Evolutionary conservation across 139 green algal genomes (phyloP), one percentile per base, ranked within the genome.

Genomic region (Trebouxia sp.): DNA sequence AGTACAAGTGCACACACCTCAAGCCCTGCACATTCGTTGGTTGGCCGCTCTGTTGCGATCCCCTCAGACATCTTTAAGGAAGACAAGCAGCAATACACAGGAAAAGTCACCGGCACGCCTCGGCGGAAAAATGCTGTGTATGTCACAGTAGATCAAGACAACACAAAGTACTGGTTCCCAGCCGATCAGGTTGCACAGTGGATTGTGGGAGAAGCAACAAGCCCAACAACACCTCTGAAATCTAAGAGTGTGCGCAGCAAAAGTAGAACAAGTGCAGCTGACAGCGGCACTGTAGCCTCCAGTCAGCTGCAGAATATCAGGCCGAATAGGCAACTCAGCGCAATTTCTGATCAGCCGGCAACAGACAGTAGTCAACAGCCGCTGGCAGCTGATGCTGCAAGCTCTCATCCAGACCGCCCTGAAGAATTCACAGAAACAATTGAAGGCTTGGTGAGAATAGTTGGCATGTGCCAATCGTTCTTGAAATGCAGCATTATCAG

Each of bases 91-190:
- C 62, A 45, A 15, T 72, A 72, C 32, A 72, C 62, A 14, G 62
- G 62, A 17, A 72, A 72, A 15, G 62, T 72, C 12, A 35, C 43
- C 3, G 62, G 62, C 70, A 78, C 70, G 12, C 70, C 70, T 6
- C 15, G 39, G 12, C 70, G 70, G 15, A 55, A 32, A 45, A 76
- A 78, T 10, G 70, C 70, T 41, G 42, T 62, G 8, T 56, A 80
- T 11, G 42, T 80, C 22, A 56, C 41, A 30, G 51, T 80, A 26
- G 75, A 62, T 41, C 47, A 65, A 32, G 75, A 80, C n/a, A 45
- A 58, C n/a, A 67, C 75, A 56, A 28, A 65, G 22, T 80, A 80
- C 75, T 80, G 75, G 75, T 80, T 80, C n/a, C 75, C 75, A 3
- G 75, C 75, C 32, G 35, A 43, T 32, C 26, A 67, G 32, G 75